Evolutionary conservation across 371 early-diverging fungal genomes (phyloP).

Genomic region (Rhizopus sp.): DNA sequence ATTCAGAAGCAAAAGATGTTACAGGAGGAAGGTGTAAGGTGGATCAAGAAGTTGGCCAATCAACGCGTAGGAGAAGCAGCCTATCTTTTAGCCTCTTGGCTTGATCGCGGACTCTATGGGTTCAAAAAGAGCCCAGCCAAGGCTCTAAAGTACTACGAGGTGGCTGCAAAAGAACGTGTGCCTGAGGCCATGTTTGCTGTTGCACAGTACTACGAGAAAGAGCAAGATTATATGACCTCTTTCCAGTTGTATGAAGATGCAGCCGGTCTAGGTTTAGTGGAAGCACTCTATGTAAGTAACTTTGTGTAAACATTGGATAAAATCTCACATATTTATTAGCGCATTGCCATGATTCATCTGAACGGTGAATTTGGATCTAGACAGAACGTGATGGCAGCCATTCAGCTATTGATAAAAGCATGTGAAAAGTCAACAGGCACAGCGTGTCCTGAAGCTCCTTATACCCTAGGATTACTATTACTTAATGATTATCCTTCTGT

Average conservation of each 20-base stretch:
- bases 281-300: constrained; percentile 64
- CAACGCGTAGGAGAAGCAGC: constrained; percentile 71
- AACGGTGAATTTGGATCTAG: constrained; percentile 45
- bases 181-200: constrained; percentile 47
- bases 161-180: constrained; percentile 33
- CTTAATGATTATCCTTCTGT: constrained; percentile 35
- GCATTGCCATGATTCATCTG: constrained; percentile 40
- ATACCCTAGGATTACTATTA: constrained; percentile 35
- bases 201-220: constrained; percentile 51
- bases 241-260: constrained; percentile 78
- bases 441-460: constrained; percentile 40
- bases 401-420: constrained; percentile 37
- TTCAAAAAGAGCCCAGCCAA: constrained; percentile 52
- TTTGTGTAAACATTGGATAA: background rate
- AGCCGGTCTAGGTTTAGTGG: constrained; percentile 65
- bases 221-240: constrained; percentile 62
- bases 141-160: constrained; percentile 43
- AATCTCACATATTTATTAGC: constrained; percentile 13
- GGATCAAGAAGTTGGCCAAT: constrained; percentile 71
- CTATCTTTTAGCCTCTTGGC: constrained; percentile 70
- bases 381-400: constrained; percentile 29
- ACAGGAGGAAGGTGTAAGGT: constrained; percentile 67
- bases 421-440: constrained; percentile 32
- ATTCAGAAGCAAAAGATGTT: constrained; percentile 25
- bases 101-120: constrained; percentile 64